Evolutionary conservation across 2,329 filamentous ascomycete genomes (phyloP), one percentile per base, ranked within the genome.

Genomic region (Tolypocladium tundrense): DNA sequence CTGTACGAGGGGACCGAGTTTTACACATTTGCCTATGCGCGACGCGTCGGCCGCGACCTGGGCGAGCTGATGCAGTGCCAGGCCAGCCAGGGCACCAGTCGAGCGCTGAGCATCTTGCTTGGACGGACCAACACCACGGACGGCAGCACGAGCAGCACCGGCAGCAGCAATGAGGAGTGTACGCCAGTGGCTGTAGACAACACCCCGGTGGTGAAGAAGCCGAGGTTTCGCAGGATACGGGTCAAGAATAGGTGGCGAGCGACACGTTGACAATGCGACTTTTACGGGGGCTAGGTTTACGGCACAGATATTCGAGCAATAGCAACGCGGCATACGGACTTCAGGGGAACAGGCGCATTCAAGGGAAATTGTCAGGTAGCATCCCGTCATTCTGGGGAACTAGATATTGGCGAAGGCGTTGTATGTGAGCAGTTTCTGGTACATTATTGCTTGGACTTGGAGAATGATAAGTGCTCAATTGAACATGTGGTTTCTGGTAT

Each of bases 1-100:
- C 60, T 73, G 10, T 63, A 65, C 4, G 68, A 71, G 50, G 70
- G 70, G 24, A 64, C 63, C 11, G 64, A 69, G 37, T 71, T 67
- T 39, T 73, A 73, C 59, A 64, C 68, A 1, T 66, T 67, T 27
- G 63, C 62, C 31, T 67, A 67, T 42, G 66, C 69, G 1, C 64
- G 64, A 2, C 65, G 67, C 16, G 64, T 65, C 2, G 65, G 68
- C 53, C 67, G 65, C 41, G 69, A 72, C 42, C 66, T 66, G 14
- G 63, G 62, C 42, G 66, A 67, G 51, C 56, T 66, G 56, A 65
- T 65, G 64, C 62, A 60, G 56, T 53, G 40, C 42, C 57, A 64
- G 27, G 57, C 61, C 14, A 62, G 63, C 24, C 63, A 64, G 57
- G 63, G 63, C 1, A 65, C 63, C 14, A 64, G 62, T 13, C 58